Evolutionary conservation across 805 yeast species (phyloP).

Genomic region (Sungouiella thailandica): DNA sequence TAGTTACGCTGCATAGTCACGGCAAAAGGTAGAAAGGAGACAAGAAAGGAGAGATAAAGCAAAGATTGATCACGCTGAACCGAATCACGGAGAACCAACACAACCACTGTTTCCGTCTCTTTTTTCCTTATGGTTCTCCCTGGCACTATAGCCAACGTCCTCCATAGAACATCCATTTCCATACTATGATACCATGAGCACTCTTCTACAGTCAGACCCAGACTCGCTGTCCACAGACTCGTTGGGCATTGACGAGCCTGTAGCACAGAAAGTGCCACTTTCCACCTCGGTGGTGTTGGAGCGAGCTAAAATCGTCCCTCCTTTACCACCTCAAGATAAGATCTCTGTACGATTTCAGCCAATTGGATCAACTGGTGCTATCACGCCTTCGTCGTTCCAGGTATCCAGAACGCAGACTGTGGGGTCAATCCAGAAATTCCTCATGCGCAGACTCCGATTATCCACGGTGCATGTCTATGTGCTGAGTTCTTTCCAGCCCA

Average conservation of each 20-base stretch:
- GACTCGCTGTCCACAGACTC: slow-evolving; percentile 3
- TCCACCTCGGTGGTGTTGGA: slow-evolving; percentile 6
- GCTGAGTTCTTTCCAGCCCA: slow-evolving; percentile 38
- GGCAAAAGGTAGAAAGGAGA: too few relatives aligned
- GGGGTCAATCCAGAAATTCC: slow-evolving; percentile 41
- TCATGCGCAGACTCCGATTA: slow-evolving; percentile 19
- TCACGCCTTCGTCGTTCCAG: slow-evolving; percentile 47
- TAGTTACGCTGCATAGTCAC: too few relatives aligned
- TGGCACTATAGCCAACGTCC: too few relatives aligned
- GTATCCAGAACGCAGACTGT: slow-evolving; percentile 45
- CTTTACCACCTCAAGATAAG: slow-evolving; percentile 15
- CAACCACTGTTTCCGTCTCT: too few relatives aligned
- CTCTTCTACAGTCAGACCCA: slow-evolving; percentile 9
- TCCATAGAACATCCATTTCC: background rate
- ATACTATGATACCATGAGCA: slow-evolving; percentile 1
- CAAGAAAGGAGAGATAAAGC: too few relatives aligned
- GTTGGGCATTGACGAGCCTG: slow-evolving; percentile 4
- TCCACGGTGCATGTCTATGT: slow-evolving; percentile 29
- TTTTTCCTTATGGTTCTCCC: too few relatives aligned
- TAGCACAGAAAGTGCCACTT: slow-evolving; percentile 6
- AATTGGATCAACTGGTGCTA: slow-evolving; percentile 51
- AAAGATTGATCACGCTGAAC: too few relatives aligned
- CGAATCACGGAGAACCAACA: too few relatives aligned
- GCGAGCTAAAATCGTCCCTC: background rate
- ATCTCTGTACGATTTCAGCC: slow-evolving; percentile 53